These are phyloP conservation scores for Phytophthora agathidicida DNA, from an alignment of 352 stramenopile genomes.

Conservation along the genomic window DNA sequence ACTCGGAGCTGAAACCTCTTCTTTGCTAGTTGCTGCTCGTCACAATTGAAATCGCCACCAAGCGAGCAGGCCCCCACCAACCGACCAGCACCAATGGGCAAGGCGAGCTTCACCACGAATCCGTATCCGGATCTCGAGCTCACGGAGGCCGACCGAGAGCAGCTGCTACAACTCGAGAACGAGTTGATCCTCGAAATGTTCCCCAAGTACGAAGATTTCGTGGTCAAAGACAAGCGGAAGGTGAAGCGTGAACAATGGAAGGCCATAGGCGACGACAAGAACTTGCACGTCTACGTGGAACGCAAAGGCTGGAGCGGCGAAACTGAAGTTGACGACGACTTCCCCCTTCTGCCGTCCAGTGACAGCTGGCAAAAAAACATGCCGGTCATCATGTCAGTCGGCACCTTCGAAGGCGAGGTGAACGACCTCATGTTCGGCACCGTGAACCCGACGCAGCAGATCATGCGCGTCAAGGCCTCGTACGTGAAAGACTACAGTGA, in stretches of 20 bases:
- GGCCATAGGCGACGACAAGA: slow-evolving; percentile 26
- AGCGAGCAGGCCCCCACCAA: neutral
- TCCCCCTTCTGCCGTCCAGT: neutral
- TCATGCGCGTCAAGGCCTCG: slow-evolving; percentile 57
- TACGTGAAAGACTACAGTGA: slow-evolving; percentile 55
- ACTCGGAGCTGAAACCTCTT: neutral
- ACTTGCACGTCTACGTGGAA: slow-evolving; percentile 36
- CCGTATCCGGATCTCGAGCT: slow-evolving; percentile 33
- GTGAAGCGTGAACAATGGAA: slow-evolving; percentile 34
- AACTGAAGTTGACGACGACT: neutral
- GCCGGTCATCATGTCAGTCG: slow-evolving; percentile 48
- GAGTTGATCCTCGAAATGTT: slow-evolving; percentile 33
- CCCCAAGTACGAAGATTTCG: slow-evolving; percentile 33
- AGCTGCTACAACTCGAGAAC: slow-evolving; percentile 24
- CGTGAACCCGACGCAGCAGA: slow-evolving; percentile 44
- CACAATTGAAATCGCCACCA: slow-evolving; percentile 19
- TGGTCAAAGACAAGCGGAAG: slow-evolving; percentile 18
- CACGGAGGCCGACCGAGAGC: slow-evolving; percentile 14
- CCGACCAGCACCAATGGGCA: slow-evolving; percentile 24
- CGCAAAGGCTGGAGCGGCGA: slow-evolving; percentile 23
- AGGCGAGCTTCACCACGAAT: slow-evolving; percentile 28
- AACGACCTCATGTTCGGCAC: slow-evolving; percentile 72
- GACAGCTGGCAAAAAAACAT: slow-evolving; percentile 34
- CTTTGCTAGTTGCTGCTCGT: slow-evolving; percentile 4
- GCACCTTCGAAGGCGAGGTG: slow-evolving; percentile 47